Evolutionary conservation across 371 early-diverging fungal species (phyloP).

Genomic region (Chytridium lagenaria): DNA sequence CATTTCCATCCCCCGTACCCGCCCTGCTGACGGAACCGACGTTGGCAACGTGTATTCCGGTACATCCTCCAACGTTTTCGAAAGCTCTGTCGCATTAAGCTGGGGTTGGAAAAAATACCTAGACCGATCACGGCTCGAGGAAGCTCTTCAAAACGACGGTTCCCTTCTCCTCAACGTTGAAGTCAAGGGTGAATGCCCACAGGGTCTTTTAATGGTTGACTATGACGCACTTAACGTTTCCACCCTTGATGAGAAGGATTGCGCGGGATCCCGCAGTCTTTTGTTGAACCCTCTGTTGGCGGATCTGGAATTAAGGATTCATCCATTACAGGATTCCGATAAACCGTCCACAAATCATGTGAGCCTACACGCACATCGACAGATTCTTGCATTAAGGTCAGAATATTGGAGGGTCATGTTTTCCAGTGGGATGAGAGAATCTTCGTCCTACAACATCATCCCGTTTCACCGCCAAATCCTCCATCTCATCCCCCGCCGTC

Average conservation of each 20-base stretch:
- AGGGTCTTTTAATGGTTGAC: neutral
- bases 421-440: slow-evolving; percentile 16
- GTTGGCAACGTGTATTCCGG: slow-evolving; percentile 21
- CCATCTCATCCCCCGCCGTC: neutral
- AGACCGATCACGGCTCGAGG: slow-evolving; percentile 14
- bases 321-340: neutral
- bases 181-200: slow-evolving; percentile 22
- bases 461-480: neutral
- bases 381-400: slow-evolving; percentile 15
- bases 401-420: slow-evolving; percentile 23
- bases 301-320: slow-evolving; percentile 1
- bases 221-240: neutral
- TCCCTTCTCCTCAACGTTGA: slow-evolving; percentile 17
- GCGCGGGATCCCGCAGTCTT: neutral
- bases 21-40: slow-evolving; percentile 15
- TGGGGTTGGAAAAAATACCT: slow-evolving; percentile 24
- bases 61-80: slow-evolving; percentile 20
- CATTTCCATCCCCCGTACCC: slow-evolving; percentile 16
- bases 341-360: too few relatives aligned
- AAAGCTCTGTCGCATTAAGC: slow-evolving; percentile 18
- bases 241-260: slow-evolving; percentile 15
- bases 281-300: neutral
- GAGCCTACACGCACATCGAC: slow-evolving; percentile 13
- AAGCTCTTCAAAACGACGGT: slow-evolving; percentile 13
- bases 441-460: too few relatives aligned